A percentile compares a stretch with the other conserved stretches of the same genome.
phyloP scores from a whole-genome alignment of 495 filamentous ascomycete species.

The Xylaria intraflava region DNA sequence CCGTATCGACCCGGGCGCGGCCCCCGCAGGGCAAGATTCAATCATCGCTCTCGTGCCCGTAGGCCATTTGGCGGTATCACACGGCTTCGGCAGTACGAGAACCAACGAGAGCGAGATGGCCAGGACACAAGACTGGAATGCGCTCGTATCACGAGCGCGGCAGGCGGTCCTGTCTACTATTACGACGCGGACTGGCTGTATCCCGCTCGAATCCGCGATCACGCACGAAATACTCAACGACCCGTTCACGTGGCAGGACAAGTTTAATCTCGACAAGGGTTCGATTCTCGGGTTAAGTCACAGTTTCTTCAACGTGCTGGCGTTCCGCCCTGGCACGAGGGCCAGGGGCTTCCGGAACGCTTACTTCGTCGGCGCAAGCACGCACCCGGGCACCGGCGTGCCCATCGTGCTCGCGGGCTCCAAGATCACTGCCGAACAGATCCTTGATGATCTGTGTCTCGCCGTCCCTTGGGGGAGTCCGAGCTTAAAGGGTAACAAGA shows the following conservation, averaged over 20 bases:
- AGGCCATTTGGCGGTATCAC: conserved; percentile 45
- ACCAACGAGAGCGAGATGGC: conserved; percentile 26
- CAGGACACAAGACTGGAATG: conserved; percentile 49
- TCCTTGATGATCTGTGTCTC: conserved; percentile 38
- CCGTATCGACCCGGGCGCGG: conserved; percentile 57
- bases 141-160: conserved; percentile 46
- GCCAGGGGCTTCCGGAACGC: conserved; percentile 41
- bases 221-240: conserved; percentile 56
- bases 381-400: conserved; percentile 67
- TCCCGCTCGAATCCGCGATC: conserved; percentile 38
- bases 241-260: conserved; percentile 51
- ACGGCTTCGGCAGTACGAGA: conserved; percentile 10
- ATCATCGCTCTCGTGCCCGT: conserved; percentile 62
- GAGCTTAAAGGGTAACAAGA: conserved; percentile 12
- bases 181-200: conserved; percentile 44
- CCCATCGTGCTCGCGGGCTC: conserved; percentile 61
- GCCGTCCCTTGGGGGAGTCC: conserved; percentile 36
- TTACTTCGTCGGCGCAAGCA: conserved; percentile 64
- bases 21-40: conserved; percentile 53
- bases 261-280: conserved; percentile 65
- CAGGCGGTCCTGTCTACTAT: conserved; percentile 50
- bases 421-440: conserved; percentile 53
- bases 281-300: conserved; percentile 63
- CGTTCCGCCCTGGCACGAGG: conserved; percentile 54
- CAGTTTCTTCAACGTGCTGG: conserved; percentile 63